Percentiles rank a stretch among this genome's conserved stretches.
These are phyloP conservation scores for Euphorbia tirucalli DNA, from an alignment of 345 rosid species.

Conservation along the genomic window DNA sequence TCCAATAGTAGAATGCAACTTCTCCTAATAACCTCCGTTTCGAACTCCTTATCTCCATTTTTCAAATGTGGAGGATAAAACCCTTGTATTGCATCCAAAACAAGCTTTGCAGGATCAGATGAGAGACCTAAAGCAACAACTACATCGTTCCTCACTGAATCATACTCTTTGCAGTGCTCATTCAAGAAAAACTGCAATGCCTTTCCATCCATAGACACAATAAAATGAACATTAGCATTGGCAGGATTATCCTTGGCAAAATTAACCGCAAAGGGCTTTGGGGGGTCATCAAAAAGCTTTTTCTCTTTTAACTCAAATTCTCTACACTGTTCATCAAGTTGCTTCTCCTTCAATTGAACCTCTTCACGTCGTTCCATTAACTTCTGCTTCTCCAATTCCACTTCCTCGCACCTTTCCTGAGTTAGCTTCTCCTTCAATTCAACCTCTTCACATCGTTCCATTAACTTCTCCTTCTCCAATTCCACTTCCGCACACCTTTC, in stretches of 20 bases:
- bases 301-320: constrained; percentile 33
- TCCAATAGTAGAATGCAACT: constrained; percentile 51
- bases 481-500: not conserved
- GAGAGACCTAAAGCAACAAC: constrained; percentile 24
- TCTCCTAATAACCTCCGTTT: constrained; percentile 32
- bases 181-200: constrained; percentile 46
- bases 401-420: not conserved
- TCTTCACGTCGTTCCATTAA: not conserved
- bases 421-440: not conserved
- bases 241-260: not conserved
- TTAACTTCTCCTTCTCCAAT: not conserved
- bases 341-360: not conserved
- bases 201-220: constrained; percentile 32
- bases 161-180: constrained; percentile 35
- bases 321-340: constrained; percentile 6
- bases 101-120: constrained; percentile 56
- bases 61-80: constrained; percentile 37
- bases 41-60: constrained; percentile 25
- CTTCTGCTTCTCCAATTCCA: not conserved
- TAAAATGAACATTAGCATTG: constrained; percentile 10
- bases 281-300: not conserved
- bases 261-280: constrained; percentile 1
- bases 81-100: constrained; percentile 51
- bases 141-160: constrained; percentile 32
- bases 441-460: not conserved